Percentiles rank a stretch among this genome's conserved stretches.
phyloP scores from a whole-genome alignment of 257 asterid species.

The Paulownia fortunei region DNA sequence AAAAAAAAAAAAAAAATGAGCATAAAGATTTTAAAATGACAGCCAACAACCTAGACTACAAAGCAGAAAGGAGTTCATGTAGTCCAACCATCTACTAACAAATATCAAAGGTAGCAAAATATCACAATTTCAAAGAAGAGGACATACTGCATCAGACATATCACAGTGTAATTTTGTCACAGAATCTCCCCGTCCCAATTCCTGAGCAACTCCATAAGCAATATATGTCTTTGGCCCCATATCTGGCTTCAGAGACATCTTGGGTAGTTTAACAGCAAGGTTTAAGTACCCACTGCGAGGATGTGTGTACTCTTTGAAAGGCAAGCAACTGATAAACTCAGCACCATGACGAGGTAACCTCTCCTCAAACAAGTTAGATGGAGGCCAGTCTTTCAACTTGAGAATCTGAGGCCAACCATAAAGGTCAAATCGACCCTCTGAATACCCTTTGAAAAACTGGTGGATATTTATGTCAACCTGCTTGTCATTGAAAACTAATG shows the following conservation, averaged over 20 bases:
- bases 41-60: background rate
- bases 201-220: conserved; percentile 83
- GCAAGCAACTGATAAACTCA: conserved; percentile 79
- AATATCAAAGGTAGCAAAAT: conserved; percentile 16
- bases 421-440: conserved; percentile 40
- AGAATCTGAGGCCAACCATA: conserved; percentile 72
- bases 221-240: conserved; percentile 96
- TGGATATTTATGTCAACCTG: conserved; percentile 77
- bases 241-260: conserved; percentile 66
- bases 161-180: conserved; percentile 92
- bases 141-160: conserved; percentile 90
- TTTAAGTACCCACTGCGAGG: conserved; percentile 69
- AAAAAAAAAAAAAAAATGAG: conserved; percentile 1
- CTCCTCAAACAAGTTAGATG: conserved; percentile 76
- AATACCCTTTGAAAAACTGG: conserved; percentile 72
- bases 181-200: conserved; percentile 93
- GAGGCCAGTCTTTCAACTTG: conserved; percentile 96
- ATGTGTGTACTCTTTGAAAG: conserved; percentile 84
- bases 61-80: background rate
- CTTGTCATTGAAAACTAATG: conserved; percentile 30
- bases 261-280: conserved; percentile 71
- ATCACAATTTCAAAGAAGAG: conserved; percentile 31
- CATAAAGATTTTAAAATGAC: background rate
- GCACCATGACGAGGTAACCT: conserved; percentile 84
- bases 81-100: conserved; percentile 12